Conservation (phyloP, 2,329 filamentous ascomycete genomes). For the Aphanocladium album region DNA sequence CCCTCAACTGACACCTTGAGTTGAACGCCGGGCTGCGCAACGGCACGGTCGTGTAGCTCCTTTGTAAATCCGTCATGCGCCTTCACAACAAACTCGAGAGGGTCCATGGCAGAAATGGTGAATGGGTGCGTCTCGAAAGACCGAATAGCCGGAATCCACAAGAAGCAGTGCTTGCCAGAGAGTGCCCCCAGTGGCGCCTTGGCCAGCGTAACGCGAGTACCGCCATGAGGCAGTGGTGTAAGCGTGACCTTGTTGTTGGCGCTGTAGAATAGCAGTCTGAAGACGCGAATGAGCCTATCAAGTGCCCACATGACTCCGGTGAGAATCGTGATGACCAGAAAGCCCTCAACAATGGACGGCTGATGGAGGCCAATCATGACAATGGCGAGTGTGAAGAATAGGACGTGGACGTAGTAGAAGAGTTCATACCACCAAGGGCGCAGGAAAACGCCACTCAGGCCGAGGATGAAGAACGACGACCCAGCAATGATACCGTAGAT, state of each 20-base stretch:
- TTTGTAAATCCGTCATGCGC: constrained; percentile 56
- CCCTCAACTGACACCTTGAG: constrained; percentile 53
- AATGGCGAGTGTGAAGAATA: constrained; percentile 44
- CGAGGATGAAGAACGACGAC: constrained; percentile 40
- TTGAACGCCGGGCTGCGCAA: constrained; percentile 41
- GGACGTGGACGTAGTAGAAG: constrained; percentile 50
- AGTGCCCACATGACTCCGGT: constrained; percentile 43
- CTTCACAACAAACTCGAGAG: constrained; percentile 54
- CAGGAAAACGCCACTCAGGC: constrained; percentile 37
- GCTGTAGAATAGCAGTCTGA: constrained; percentile 39
- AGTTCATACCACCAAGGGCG: constrained; percentile 49
- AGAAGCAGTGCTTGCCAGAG: constrained; percentile 57
- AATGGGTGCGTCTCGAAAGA: constrained; percentile 58
- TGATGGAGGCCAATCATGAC: constrained; percentile 48
- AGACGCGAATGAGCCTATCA: constrained; percentile 45
- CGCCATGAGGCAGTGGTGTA: constrained; percentile 48
- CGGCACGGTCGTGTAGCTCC: constrained; percentile 48
- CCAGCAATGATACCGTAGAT: constrained; percentile 46
- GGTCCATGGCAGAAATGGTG: constrained; percentile 49
- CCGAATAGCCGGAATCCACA: constrained; percentile 58
- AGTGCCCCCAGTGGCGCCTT: constrained; percentile 42
- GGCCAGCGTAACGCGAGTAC: constrained; percentile 49
- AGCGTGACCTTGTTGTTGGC: constrained; percentile 48
- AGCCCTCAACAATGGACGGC: constrained; percentile 37
- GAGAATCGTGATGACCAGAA: constrained; percentile 37